Base-by-base conservation (phyloP, 1,139 yeast species). In the Candida sojae region DNA sequence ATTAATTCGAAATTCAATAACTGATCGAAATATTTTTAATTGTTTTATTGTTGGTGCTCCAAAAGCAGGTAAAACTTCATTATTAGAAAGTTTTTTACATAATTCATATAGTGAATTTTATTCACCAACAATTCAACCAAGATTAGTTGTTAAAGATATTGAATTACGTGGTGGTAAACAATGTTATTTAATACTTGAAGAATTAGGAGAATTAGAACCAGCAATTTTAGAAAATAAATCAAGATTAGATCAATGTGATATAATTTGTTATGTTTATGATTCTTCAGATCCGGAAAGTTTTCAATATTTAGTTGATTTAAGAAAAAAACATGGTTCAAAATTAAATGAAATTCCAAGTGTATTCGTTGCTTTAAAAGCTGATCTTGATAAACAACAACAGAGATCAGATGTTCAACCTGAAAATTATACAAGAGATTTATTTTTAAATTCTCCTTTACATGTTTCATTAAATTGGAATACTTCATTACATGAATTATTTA, bases 231-330 rank as follows among this genome's bases (percentile, higher is more conserved):
- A 83, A 48, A 89, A 91, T 60, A 77, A 77, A 44, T 65, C 73
- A n/a, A 77, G 91, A 42, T 64, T 93, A 13, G 90, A 88, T 47
- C 87, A 86, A 48, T 93, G 98, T 66, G 99, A 93, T 64, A 96
- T 91, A 1, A 67, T 93, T 1, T 93, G 98, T 64, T 79, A 88
- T 60, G 80, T 91, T 0, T 93, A 93, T 64, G 99, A 93, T 64
- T 90, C 97, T 0, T 86, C 97, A 0, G 97, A 93, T 61, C 97
- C 99, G 0, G 96, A 92, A 48, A 88, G 96, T 45, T 93, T 93
- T 66, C 89, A 91, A 47, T 85, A 88, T 61, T 70, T 92, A 48
- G 86, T 88, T 29, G 87, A 88, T 29, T 66, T 91, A 28, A 72
- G 91, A 26, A 71, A 75, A 42, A 77, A 74, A 51, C 82, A 86